Base-by-base conservation (phyloP, 192 early-diverging fungal species). In the Pilobolus umbonatus region DNA sequence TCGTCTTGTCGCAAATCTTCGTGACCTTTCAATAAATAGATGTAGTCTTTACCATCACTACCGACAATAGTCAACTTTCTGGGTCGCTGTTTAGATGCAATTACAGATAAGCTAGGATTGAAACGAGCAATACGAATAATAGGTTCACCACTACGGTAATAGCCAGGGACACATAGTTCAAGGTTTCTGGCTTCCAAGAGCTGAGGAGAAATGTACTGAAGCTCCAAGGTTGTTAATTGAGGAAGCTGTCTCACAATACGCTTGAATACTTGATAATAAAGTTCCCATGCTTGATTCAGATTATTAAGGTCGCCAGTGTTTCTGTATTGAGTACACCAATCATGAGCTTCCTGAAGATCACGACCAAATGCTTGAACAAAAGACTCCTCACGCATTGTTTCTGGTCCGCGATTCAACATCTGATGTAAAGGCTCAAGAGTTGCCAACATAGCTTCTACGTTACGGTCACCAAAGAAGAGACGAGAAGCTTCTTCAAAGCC, bases 1-100 rank as follows among this genome's bases (percentile, higher is more conserved):
- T 99, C 97, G 65, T 99, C 97, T 70, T 97, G 94, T 43, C 95
- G 88, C 40, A 99, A 68, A 80, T 99, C 96, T 72, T 99, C 96
- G 61, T 94, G 94, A 38, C 92, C 97, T 77, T 99, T 99, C 45
- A 98, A 78, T 47, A 97, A 66, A 59, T 84, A 99, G 66, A 86
- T 85, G 61, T 96, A 97, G 22, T 90, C 88, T 24, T 80, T 77
- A 11, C 97, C 95, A 63, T 98, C 94, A 53, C 80, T 88, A 17
- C 95, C 96, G 43, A 79, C 79, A 36, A 98, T 86, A 12, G 80
- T 85, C 46, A 99, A 60, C 24, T 83, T 78, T 50, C 97, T 82
- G 29, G 97, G 97, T 14, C 89, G 75, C 66, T 98, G 94, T 60
- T 98, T 98, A 5, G 97, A 95, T 0, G 83, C 81, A 69, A 93